Evolutionary conservation across 768 basidiomycete species (phyloP), one percentile per base, ranked within the genome.

Genomic region (Megacollybia marginata): DNA sequence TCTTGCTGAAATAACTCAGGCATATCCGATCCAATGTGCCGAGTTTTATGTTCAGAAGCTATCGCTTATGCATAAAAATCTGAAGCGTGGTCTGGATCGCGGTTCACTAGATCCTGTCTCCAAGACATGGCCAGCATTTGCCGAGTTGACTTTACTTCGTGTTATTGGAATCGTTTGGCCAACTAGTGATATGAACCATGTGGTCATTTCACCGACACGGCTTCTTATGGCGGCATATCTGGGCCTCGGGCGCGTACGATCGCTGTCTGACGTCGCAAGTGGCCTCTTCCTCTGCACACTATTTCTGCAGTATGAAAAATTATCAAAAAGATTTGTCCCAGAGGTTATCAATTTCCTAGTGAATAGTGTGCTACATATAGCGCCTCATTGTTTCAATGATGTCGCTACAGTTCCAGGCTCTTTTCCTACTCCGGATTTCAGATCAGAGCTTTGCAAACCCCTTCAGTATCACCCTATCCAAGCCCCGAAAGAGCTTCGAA

Each of bases 141-240:
- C 91, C 5, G 96, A 99, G 63, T 73, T 99, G 16, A 71, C 78
- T 0, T 71, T 99, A 2, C 70, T 98, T 31, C 82, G 93, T 19
- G 64, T 93, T 35, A 77, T 91, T 46, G 92, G 92, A 4, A 68
- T 74, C 12, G 69, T 88, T 33, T 99, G 94, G 94, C 88, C 93
- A 3, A 92, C 93, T 2, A 95, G 92, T 62, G 96, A 99, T 66
- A 77, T 95, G 67, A 85, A 84, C 47, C 94, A 99, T 65, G 79
- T 83, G 0, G 92, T 98, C 43, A 71, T 92, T 16, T 88, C 90
- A 0, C 91, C 93, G 0, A 79, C 93, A 0, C 79, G 92, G 46
- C 68, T 98, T 15, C 76, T 98, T 48, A 88, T 96, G 72, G 91
- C 88, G 1, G 85, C 92, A 43, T 98, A 97, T 62, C 83, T 99